These are phyloP conservation scores for Boletellus deceptivus DNA, from an alignment of 1,284 basidiomycete species.

Conservation along the genomic window DNA sequence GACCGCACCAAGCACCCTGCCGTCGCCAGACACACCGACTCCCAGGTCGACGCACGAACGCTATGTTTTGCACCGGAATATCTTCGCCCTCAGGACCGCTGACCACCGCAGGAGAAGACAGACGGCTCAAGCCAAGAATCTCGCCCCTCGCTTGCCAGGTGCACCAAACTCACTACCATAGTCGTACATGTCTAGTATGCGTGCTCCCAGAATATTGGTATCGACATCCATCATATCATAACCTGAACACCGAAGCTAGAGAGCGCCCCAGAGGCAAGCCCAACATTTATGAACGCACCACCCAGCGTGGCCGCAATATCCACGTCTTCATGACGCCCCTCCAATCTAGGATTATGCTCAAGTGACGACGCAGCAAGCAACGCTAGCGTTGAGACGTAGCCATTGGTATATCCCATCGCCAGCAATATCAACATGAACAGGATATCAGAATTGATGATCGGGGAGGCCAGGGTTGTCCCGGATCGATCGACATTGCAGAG, in stretches of 20 bases:
- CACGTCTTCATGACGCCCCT: conserved; percentile 67
- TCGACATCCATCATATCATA: conserved; percentile 50
- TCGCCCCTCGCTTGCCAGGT: conserved; percentile 56
- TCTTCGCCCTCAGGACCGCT: conserved; percentile 57
- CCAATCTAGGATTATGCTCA: conserved; percentile 66
- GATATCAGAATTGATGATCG: conserved; percentile 69
- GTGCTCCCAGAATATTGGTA: background rate
- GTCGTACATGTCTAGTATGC: background rate
- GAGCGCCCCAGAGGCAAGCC: conserved; percentile 71
- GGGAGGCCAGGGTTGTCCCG: conserved; percentile 30
- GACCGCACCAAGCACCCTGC: conserved; percentile 18
- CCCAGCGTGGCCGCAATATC: conserved; percentile 81
- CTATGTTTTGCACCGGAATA: conserved; percentile 57
- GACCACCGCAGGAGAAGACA: conserved; percentile 60
- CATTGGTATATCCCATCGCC: conserved; percentile 74
- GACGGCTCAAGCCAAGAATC: conserved; percentile 51
- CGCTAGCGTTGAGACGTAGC: conserved; percentile 66
- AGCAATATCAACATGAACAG: conserved; percentile 74
- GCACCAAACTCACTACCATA: conserved; percentile 37
- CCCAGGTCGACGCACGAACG: conserved; percentile 46
- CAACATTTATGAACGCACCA: conserved; percentile 76
- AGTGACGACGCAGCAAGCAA: conserved; percentile 74
- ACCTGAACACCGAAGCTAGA: conserved; percentile 76
- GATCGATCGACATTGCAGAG: conserved; percentile 72
- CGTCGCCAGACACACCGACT: conserved; percentile 28